Evolutionary conservation across 345 rosid genomes (phyloP).

Genomic region (Hypericum perforatum): DNA sequence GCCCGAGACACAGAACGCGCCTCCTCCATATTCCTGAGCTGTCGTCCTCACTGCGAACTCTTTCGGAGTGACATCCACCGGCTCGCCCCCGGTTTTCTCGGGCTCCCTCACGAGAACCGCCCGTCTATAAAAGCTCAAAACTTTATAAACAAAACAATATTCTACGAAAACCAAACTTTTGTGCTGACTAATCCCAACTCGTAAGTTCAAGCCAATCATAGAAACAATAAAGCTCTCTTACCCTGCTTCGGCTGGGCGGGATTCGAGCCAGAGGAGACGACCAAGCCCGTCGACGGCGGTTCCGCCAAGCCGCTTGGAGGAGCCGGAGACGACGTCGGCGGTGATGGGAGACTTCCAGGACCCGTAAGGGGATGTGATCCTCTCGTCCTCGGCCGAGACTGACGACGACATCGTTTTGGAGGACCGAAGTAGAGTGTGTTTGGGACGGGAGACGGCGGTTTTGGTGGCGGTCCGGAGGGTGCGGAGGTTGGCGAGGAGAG

Average conservation of each 20-base stretch:
- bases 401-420: slow-evolving; percentile 48
- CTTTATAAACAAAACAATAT: background rate
- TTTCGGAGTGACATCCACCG: slow-evolving; percentile 65
- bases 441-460: slow-evolving; percentile 2
- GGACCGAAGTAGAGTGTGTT: background rate
- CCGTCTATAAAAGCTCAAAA: slow-evolving; percentile 31
- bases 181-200: too few relatives aligned
- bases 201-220: too few relatives aligned
- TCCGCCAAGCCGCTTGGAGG: slow-evolving; percentile 75
- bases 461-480: background rate
- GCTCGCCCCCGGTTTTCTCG: slow-evolving; percentile 42
- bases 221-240: too few relatives aligned
- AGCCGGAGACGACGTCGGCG: slow-evolving; percentile 72
- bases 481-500: slow-evolving; percentile 1
- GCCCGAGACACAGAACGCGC: slow-evolving; percentile 55
- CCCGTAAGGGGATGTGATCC: slow-evolving; percentile 64
- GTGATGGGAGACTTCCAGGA: slow-evolving; percentile 94
- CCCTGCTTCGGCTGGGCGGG: slow-evolving; percentile 83
- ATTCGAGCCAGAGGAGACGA: slow-evolving; percentile 69
- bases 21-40: slow-evolving; percentile 94
- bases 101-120: slow-evolving; percentile 57
- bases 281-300: slow-evolving; percentile 61
- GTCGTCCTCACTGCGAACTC: slow-evolving; percentile 68
- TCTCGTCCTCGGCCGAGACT: slow-evolving; percentile 12
- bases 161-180: background rate